Conservation (phyloP, 2,329 filamentous ascomycete species). For the Bipolaris gigantea region DNA sequence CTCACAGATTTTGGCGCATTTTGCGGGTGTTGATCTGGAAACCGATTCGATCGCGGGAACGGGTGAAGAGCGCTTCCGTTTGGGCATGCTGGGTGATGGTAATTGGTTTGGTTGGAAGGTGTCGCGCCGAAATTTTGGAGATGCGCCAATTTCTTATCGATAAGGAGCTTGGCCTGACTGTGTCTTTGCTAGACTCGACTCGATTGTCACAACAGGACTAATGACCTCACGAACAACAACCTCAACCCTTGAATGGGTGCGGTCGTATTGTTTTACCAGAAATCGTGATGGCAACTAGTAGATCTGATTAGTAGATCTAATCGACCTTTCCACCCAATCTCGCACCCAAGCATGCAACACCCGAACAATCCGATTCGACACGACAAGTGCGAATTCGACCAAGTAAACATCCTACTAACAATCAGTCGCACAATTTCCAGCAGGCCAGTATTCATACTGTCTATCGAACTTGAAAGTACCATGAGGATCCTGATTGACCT, state of each 20-base stretch:
- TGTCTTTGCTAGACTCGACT: not conserved
- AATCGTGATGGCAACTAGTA: too few species aligned
- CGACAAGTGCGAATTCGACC: too few species aligned
- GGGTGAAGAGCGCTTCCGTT: constrained; percentile 38
- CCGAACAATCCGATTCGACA: too few species aligned
- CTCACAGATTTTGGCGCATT: constrained; percentile 27
- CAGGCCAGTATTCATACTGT: too few species aligned
- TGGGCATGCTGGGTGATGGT: constrained; percentile 31
- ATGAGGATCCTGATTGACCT: too few species aligned
- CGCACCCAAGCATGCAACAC: too few species aligned
- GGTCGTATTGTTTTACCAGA: too few species aligned
- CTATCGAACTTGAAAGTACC: too few species aligned
- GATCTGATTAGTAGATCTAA: too few species aligned
- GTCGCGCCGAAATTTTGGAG: constrained; percentile 15
- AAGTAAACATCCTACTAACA: too few species aligned
- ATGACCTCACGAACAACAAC: not conserved
- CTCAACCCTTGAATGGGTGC: not conserved
- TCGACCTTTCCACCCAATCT: too few species aligned
- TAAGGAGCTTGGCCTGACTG: constrained; percentile 4
- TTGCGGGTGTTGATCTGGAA: constrained; percentile 13
- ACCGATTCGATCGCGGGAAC: constrained; percentile 11
- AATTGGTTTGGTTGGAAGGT: not conserved
- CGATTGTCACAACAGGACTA: not conserved
- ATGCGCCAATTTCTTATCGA: constrained; percentile 11
- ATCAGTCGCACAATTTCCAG: too few species aligned